Evolutionary conservation across 805 yeast genomes (phyloP), one percentile per base, ranked within the genome.

Genomic region (Candida saitoana): DNA sequence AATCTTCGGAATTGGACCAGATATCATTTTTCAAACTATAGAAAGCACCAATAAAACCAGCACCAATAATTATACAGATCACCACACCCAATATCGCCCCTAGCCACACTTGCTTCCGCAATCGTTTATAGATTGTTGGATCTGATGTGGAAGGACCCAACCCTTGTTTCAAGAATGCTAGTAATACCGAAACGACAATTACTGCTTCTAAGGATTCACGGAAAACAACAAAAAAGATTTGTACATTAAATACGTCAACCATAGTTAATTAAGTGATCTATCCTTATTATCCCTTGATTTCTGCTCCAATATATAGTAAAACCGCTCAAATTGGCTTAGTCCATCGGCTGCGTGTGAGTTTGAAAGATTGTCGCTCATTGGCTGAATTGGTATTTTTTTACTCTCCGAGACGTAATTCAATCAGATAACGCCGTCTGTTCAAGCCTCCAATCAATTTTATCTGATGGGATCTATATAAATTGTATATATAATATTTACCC

Each of bases 11-110:
- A n/a, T 65, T 59, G 40, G 88, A 74, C 84, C 95, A 89, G 49
- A 88, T 76, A 74, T 89, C 93, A 41, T 77, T 77, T 48, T 84
- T 81, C 39, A 84, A 72, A 31, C 84, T 67, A 62, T 90, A 89
- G 67, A 86, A 89, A n/a, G 87, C 89, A 63, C 95, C 97, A 58
- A 89, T 88, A 67, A 89, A 88, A 42, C 87, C 95, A 65, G 87
- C 82, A 62, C 97, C 97, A 48, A 89, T 70, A 39, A 77, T 74
- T 37, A 90, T 55, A 82, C 96, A 89, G 39, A 86, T 62, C 25
- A 84, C 51, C 29, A 89, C 69, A 52, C 96, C 97, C 2, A 67
- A 36, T 2, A 66, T 60, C 1, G 90, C 76, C 42, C 97, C 97
- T 3, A 72, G 37, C 96, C 96, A 90, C 37, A 89, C 90, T 59